Evolutionary conservation across 805 yeast species (phyloP).

Genomic region (Wickerhamiella occidentalis): DNA sequence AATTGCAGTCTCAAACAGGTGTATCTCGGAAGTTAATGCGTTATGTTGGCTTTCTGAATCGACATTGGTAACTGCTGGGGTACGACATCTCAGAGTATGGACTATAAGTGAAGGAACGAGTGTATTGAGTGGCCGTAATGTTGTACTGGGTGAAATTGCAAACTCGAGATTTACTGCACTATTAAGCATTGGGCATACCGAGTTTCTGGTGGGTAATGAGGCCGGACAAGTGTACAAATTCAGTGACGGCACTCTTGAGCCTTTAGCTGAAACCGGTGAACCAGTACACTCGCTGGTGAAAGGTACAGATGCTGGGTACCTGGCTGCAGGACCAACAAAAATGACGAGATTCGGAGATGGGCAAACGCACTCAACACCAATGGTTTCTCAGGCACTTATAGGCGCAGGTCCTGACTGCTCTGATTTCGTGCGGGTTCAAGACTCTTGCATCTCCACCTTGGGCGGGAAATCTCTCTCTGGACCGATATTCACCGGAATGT

Average conservation of each 20-base stretch:
- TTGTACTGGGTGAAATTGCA: slow-evolving; percentile 39
- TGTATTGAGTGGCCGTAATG: slow-evolving; percentile 46
- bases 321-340: background rate
- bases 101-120: slow-evolving; percentile 27
- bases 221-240: slow-evolving; percentile 14
- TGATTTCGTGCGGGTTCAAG: background rate
- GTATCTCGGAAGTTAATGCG: slow-evolving; percentile 47
- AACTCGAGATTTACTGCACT: slow-evolving; percentile 39
- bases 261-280: background rate
- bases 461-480: background rate
- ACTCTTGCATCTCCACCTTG: background rate
- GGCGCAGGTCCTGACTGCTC: background rate
- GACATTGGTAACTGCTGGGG: slow-evolving; percentile 44
- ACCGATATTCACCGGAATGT: background rate
- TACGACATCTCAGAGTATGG: slow-evolving; percentile 55
- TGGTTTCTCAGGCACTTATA: background rate
- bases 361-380: too few species aligned
- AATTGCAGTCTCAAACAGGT: slow-evolving; percentile 41
- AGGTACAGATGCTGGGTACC: background rate
- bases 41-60: slow-evolving; percentile 43
- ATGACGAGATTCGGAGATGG: background rate
- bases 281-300: background rate
- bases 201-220: slow-evolving; percentile 16
- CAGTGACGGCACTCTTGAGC: background rate
- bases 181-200: slow-evolving; percentile 26